Base-by-base conservation (phyloP, 768 basidiomycete species). In the Tulasnella sp. region DNA sequence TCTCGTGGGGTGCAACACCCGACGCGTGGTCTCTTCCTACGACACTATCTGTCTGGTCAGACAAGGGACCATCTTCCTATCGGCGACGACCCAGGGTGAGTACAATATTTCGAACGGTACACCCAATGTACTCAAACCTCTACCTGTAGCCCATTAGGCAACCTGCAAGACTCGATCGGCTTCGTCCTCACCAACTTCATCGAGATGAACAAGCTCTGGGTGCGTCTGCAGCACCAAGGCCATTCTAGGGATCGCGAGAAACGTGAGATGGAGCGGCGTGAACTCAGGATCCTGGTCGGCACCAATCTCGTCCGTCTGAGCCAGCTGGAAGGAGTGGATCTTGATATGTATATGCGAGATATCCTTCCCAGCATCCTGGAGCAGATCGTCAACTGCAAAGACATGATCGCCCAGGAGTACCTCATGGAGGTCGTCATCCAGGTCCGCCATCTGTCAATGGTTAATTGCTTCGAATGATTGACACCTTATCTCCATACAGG, bases 121-220 rank as follows among this genome's bases (percentile, higher is more conserved):
- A 38, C 7, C 34, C 11, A 27, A 38, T 5, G 7, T 15, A 7
- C 34, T 38, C 34, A 7, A 5, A 38, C 7, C 34, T 38, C 34
- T 21, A 8, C 23, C 23, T 27, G 47, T 61, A 96, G 93, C 17
- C 88, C 93, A 15, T 71, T 75, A 50, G 96, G 95, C 50, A 89
- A 92, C 69, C 77, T 99, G 1, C 86, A 93, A 73, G 96, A 99
- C 72, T 97, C 94, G 0, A 95, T 90, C 63, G 82, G 82, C 2
- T 98, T 98, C 69, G 93, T 97, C 42, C 78, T 99, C 61, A 97
- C 93, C 62, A 98, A 98, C 72, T 98, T 99, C 68, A 91, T 99
- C 69, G 96, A 99, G 70, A 99, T 98, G 95, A 98, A 98, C 79
- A 99, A 98, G 70, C 84, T 98, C 23, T 98, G 96, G 96, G 95